Evolutionary conservation across 2,329 filamentous ascomycete species (phyloP).

Genomic region (Alternaria longipes): DNA sequence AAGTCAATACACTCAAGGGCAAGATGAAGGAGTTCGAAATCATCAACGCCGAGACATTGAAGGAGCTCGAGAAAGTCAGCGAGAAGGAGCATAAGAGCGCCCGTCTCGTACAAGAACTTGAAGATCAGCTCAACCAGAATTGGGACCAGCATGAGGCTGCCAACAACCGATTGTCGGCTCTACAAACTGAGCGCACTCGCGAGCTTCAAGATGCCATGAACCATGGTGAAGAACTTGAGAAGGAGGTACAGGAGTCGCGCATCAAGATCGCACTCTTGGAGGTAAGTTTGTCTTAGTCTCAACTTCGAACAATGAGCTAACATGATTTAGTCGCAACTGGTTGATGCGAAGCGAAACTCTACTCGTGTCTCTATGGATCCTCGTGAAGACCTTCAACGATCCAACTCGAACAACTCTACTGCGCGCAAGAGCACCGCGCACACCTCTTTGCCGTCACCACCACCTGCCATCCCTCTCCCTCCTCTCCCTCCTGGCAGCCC

Average conservation of each 20-base stretch:
- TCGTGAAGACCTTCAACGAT: constrained; percentile 61
- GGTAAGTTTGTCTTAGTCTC: constrained; percentile 60
- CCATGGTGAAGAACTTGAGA: constrained; percentile 57
- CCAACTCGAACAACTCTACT: constrained; percentile 70
- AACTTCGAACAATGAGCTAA: constrained; percentile 25
- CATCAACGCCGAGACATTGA: constrained; percentile 64
- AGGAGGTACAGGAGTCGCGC: constrained; percentile 80
- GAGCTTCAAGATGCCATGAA: constrained; percentile 54
- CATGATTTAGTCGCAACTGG: constrained; percentile 66
- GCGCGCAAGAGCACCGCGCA: constrained; percentile 87
- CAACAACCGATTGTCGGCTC: constrained; percentile 83
- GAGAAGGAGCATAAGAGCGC: constrained; percentile 88
- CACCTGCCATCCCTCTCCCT: constrained; percentile 93
- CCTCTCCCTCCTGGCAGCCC: constrained; percentile 72
- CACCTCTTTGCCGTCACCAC: constrained; percentile 87
- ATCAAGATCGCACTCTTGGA: constrained; percentile 79
- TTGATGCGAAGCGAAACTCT: constrained; percentile 62
- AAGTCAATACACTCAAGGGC: constrained; percentile 53
- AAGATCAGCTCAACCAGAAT: constrained; percentile 94
- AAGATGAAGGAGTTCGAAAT: constrained; percentile 57
- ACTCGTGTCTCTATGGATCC: constrained; percentile 58
- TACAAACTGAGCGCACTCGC: constrained; percentile 57
- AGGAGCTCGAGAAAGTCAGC: constrained; percentile 65
- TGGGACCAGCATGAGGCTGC: constrained; percentile 90
- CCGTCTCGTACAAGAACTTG: constrained; percentile 90